These are phyloP conservation scores for Kingdonia uniflora DNA, from an alignment of 164 flowering plant genomes.

Conservation along the genomic window DNA sequence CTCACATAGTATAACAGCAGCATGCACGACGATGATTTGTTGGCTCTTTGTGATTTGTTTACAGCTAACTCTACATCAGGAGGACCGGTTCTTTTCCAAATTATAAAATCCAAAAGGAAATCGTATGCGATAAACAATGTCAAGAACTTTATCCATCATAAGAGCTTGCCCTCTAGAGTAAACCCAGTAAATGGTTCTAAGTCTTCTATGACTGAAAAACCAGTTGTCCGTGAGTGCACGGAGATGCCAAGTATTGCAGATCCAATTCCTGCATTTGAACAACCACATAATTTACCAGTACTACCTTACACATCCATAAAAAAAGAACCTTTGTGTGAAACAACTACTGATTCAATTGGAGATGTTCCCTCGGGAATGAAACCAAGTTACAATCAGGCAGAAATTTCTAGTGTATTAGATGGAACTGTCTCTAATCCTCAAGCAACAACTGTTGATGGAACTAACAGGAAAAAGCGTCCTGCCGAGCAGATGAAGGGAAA, in stretches of 20 bases:
- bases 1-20: not conserved
- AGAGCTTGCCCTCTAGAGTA: not conserved
- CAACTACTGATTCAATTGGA: conserved; percentile 8
- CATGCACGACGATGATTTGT: conserved; percentile 5
- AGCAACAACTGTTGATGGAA: conserved; percentile 1
- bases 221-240: conserved; percentile 3
- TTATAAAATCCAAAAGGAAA: conserved; percentile 39
- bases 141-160: conserved; percentile 7
- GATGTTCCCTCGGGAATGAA: conserved; percentile 6
- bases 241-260: conserved; percentile 1
- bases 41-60: conserved; percentile 19
- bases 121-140: conserved; percentile 21
- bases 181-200: conserved; percentile 6
- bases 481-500: conserved; percentile 6
- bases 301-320: not conserved
- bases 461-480: conserved; percentile 4
- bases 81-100: conserved; percentile 21
- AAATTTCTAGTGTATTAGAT: not conserved
- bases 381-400: not conserved
- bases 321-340: conserved; percentile 6
- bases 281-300: conserved; percentile 13
- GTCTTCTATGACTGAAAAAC: conserved; percentile 2
- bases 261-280: not conserved
- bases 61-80: too few relatives aligned
- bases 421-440: not conserved